phyloP scores from a whole-genome alignment of 148 eudicot genomes.

The Rhododendron williamsianum region DNA sequence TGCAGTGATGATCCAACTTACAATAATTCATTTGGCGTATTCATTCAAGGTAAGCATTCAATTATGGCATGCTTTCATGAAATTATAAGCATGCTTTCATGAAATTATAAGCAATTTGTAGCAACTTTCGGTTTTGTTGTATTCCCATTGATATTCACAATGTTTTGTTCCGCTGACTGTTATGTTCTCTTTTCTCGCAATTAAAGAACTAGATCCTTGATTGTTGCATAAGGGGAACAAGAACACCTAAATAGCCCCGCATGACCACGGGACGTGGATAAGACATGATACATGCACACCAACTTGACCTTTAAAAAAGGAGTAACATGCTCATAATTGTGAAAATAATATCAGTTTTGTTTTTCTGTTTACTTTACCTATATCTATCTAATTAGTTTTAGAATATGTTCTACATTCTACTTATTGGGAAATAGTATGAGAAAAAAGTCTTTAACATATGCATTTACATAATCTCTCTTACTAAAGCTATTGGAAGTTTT shows the following conservation, averaged over 20 bases:
- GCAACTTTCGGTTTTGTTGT: no score
- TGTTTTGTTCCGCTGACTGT: background rate
- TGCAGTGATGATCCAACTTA: conserved; percentile 5
- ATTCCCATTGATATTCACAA: no score
- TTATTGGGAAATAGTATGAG: background rate
- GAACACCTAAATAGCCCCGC: background rate
- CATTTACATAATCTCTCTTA: background rate
- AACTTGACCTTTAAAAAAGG: background rate
- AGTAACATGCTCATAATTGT: background rate
- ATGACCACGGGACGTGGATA: background rate
- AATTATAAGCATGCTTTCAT: no score
- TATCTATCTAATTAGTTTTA: background rate
- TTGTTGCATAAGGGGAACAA: background rate
- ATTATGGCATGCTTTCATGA: background rate
- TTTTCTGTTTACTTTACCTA: no score
- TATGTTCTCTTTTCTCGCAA: background rate
- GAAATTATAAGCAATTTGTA: background rate
- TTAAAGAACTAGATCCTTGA: background rate
- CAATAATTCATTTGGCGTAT: conserved; percentile 94
- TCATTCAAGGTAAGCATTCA: conserved; percentile 53
- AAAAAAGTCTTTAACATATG: background rate
- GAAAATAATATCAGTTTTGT: background rate
- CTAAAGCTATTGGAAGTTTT: no score
- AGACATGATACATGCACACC: background rate
- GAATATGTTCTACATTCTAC: background rate